These are phyloP conservation scores for Pleurotus citrinopileatus DNA, from an alignment of 768 basidiomycete species.

Conservation along the genomic window DNA sequence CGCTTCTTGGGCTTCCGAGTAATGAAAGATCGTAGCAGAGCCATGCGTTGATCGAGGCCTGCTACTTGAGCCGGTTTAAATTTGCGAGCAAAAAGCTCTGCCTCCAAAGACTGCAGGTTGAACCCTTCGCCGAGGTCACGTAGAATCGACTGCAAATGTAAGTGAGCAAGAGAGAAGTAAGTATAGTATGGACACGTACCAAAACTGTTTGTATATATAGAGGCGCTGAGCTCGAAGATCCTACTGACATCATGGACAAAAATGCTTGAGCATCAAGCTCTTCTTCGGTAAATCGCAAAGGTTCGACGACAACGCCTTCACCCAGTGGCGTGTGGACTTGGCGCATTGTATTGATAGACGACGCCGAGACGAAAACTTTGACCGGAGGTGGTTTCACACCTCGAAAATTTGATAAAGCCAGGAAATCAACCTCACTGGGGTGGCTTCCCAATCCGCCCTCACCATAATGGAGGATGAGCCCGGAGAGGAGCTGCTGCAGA, in stretches of 20 bases:
- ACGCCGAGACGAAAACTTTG: constrained; percentile 56
- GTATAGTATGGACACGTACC: constrained; percentile 33
- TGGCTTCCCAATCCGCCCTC: constrained; percentile 57
- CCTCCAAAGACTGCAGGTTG: constrained; percentile 47
- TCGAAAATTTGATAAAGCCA: constrained; percentile 33
- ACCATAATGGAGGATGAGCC: constrained; percentile 68
- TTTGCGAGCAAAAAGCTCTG: constrained; percentile 42
- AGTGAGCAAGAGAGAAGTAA: neutral
- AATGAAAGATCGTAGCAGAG: constrained; percentile 57
- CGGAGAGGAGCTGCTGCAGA: constrained; percentile 52
- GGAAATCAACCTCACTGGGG: constrained; percentile 68
- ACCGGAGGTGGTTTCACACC: constrained; percentile 31
- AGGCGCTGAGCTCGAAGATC: constrained; percentile 57
- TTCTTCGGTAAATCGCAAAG: constrained; percentile 50
- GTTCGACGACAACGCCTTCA: constrained; percentile 44
- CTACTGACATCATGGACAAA: constrained; percentile 73
- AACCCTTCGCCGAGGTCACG: constrained; percentile 63
- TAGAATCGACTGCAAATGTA: constrained; percentile 44
- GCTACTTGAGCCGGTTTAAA: constrained; percentile 57
- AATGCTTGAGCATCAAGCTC: constrained; percentile 71
- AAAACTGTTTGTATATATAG: constrained; percentile 69
- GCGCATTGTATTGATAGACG: constrained; percentile 61
- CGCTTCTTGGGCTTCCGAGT: constrained; percentile 22
- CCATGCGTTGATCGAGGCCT: constrained; percentile 62
- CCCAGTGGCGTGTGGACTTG: constrained; percentile 53